These are phyloP conservation scores for Didymella keratinophila DNA, from an alignment of 2,329 filamentous ascomycete species.

Conservation along the genomic window DNA sequence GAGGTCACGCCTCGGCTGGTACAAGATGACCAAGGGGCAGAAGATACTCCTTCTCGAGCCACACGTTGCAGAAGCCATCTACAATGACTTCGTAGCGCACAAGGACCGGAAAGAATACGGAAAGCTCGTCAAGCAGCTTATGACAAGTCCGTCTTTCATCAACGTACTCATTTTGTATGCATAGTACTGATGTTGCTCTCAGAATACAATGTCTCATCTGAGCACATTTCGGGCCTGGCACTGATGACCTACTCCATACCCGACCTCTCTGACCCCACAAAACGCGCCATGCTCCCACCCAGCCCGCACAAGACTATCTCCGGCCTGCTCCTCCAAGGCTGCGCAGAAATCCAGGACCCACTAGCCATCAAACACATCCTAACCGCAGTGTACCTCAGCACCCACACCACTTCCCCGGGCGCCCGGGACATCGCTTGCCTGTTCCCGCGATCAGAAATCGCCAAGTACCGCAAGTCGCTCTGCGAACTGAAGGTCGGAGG, in stretches of 20 bases:
- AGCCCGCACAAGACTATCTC: conserved; percentile 34
- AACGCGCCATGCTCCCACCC: conserved; percentile 33
- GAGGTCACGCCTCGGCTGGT: conserved; percentile 31
- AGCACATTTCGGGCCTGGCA: conserved; percentile 38
- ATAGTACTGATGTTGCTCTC: conserved; percentile 20
- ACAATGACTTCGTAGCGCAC: conserved; percentile 35
- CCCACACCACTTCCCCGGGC: conserved; percentile 13
- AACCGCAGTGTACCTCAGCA: conserved; percentile 34
- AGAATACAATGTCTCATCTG: conserved; percentile 37
- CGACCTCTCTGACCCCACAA: conserved; percentile 31
- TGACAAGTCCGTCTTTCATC: conserved; percentile 12
- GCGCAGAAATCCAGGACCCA: conserved; percentile 38
- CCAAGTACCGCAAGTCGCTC: conserved; percentile 29
- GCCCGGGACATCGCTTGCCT: conserved; percentile 27
- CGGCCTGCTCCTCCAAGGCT: conserved; percentile 36
- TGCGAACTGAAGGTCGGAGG: conserved; percentile 26
- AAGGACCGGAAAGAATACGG: conserved; percentile 30
- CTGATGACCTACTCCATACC: conserved; percentile 38
- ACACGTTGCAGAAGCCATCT: conserved; percentile 33
- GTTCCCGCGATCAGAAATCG: conserved; percentile 32
- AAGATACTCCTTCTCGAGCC: conserved; percentile 26
- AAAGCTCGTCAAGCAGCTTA: conserved; percentile 11
- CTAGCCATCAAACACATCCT: conserved; percentile 42
- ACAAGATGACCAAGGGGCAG: conserved; percentile 28
- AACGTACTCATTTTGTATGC: too few species aligned